A percentile compares a stretch with the other conserved stretches of the same genome.
phyloP scores from a whole-genome alignment of 2,329 filamentous ascomycete species.

The Fusarium verticillioides region DNA sequence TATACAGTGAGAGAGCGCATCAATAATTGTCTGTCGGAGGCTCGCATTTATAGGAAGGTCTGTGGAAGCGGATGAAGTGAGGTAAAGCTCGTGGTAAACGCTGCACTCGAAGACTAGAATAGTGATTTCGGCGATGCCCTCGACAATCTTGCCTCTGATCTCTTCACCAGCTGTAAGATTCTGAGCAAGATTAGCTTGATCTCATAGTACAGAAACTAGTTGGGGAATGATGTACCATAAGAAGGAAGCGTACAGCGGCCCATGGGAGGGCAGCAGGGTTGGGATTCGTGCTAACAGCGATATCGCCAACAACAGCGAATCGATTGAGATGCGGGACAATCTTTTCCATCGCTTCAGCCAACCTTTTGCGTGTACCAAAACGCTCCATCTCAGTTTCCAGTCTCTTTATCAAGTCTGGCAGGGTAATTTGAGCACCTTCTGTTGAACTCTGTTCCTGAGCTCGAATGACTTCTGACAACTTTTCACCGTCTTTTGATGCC shows the following conservation, averaged over 20 bases:
- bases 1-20: neutral
- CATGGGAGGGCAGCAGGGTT: neutral
- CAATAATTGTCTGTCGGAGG: fast-evolving
- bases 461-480: neutral
- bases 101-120: neutral
- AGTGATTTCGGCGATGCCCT: neutral
- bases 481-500: neutral
- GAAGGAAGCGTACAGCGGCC: neutral
- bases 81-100: neutral
- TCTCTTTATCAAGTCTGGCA: fast-evolving
- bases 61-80: fast-evolving
- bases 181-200: neutral
- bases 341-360: neutral
- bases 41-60: fast-evolving
- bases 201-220: too few relatives aligned
- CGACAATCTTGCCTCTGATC: neutral
- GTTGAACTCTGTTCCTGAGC: neutral
- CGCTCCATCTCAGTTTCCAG: neutral
- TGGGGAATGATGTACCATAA: neutral
- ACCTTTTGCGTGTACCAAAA: neutral
- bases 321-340: neutral
- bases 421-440: fast-evolving
- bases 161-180: neutral
- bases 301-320: neutral
- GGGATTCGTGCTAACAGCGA: neutral